Evolutionary conservation across 305 asterid genomes (phyloP).

Genomic region (Fraxinus latifolia): DNA sequence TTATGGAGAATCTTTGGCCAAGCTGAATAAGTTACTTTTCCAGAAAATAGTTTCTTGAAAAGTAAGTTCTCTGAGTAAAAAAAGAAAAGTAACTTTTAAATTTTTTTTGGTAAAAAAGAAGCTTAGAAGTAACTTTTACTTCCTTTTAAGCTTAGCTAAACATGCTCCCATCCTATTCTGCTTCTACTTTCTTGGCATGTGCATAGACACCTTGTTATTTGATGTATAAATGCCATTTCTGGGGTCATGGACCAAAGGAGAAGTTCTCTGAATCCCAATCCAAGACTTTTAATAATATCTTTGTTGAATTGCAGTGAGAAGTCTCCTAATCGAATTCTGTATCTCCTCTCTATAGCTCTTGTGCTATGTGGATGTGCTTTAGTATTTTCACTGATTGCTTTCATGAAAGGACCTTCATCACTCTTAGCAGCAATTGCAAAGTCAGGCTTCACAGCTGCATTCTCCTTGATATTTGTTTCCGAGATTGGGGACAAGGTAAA

Average conservation of each 20-base stretch:
- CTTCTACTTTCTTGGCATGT: neutral
- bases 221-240: neutral
- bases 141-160: neutral
- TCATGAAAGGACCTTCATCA: conserved; percentile 53
- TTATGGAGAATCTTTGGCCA: neutral
- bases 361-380: conserved; percentile 62
- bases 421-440: conserved; percentile 58
- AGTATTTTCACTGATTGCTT: conserved; percentile 48
- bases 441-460: conserved; percentile 81
- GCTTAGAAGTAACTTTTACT: neutral
- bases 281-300: conserved; percentile 10
- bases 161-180: neutral
- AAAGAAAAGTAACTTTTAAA: neutral
- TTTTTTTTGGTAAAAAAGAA: neutral
- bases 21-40: neutral
- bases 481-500: conserved; percentile 83
- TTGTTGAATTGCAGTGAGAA: conserved; percentile 47
- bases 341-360: conserved; percentile 54
- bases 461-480: conserved; percentile 69
- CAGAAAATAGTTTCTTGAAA: neutral
- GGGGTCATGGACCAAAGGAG: conserved; percentile 2
- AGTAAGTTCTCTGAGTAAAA: neutral
- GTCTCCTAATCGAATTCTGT: conserved; percentile 46
- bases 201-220: neutral
- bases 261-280: neutral